phyloP scores from a whole-genome alignment of 306 rosid genomes.

The Benincasa hispida region DNA sequence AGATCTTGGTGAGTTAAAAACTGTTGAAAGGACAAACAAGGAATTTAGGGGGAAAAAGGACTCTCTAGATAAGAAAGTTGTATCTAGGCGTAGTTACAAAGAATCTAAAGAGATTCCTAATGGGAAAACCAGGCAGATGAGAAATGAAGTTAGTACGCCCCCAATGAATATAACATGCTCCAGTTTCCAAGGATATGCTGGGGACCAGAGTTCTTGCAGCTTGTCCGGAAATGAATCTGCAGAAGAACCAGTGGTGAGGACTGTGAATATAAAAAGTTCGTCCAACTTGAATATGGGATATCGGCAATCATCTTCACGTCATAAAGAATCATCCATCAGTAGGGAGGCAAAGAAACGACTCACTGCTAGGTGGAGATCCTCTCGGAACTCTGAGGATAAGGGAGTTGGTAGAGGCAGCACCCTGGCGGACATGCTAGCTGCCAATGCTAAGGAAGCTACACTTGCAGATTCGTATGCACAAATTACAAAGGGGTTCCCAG shows the following conservation, averaged over 20 bases:
- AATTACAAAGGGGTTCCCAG: constrained; percentile 18
- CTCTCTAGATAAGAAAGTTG: constrained; percentile 21
- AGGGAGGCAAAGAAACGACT: constrained; percentile 93
- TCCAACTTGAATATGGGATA: constrained; percentile 26
- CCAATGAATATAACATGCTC: constrained; percentile 32
- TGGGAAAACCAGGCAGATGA: constrained; percentile 66
- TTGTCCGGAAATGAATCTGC: constrained; percentile 58
- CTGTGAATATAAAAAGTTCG: constrained; percentile 27
- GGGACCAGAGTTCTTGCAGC: constrained; percentile 58
- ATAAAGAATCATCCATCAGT: constrained; percentile 64
- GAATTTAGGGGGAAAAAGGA: constrained; percentile 24
- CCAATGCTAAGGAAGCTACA: constrained; percentile 40
- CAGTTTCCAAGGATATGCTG: constrained; percentile 48
- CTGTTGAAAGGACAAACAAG: constrained; percentile 24
- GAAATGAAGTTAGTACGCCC: constrained; percentile 25
- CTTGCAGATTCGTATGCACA: constrained; percentile 19
- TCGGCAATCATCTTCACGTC: constrained; percentile 38
- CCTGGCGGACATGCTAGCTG: constrained; percentile 84
- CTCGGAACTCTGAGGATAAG: constrained; percentile 51
- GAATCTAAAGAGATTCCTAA: constrained; percentile 70
- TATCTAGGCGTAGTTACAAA: constrained; percentile 38
- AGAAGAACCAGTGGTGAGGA: constrained; percentile 34
- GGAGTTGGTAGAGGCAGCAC: constrained; percentile 59
- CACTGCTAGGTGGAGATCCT: constrained; percentile 81
- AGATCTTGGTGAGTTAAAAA: constrained; percentile 24